Evolutionary conservation across 305 asterid species (phyloP).

Genomic region (Fraxinus dipetala): DNA sequence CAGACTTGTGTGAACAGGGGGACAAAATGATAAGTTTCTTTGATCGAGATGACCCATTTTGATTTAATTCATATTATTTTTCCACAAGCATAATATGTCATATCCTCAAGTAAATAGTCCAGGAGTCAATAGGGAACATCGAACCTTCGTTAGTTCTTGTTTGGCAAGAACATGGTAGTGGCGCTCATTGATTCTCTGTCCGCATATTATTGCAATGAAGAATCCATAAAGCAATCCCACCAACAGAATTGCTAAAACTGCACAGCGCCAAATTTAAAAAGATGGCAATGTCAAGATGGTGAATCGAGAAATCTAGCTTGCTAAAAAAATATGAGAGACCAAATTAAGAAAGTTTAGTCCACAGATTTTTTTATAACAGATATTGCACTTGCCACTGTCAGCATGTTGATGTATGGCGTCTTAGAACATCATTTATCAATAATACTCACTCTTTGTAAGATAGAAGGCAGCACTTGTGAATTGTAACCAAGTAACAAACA

Average conservation of each 20-base stretch:
- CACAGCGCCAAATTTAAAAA: slow-evolving; percentile 14
- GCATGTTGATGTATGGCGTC: not conserved
- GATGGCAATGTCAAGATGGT: slow-evolving; percentile 3
- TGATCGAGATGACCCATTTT: not conserved
- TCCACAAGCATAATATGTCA: not conserved
- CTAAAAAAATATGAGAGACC: not conserved
- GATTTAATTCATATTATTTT: not conserved
- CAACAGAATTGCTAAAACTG: slow-evolving; percentile 90
- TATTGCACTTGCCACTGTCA: not conserved
- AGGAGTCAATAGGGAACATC: slow-evolving; percentile 21
- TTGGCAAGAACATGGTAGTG: slow-evolving; percentile 97
- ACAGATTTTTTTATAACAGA: not conserved
- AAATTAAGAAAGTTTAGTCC: not conserved
- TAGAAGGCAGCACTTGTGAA: slow-evolving; percentile 2
- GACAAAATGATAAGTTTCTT: not conserved
- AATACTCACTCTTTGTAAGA: not conserved
- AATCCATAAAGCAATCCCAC: slow-evolving; percentile 97
- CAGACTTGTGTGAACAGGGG: not conserved
- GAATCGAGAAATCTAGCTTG: not conserved
- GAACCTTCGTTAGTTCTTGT: slow-evolving; percentile 88
- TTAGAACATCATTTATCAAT: not conserved
- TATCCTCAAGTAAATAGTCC: slow-evolving; percentile 4
- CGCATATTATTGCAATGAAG: slow-evolving; percentile 93
- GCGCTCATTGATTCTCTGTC: slow-evolving; percentile 87
- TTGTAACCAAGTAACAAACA: not conserved